A percentile compares a stretch with the other conserved stretches of the same genome.
These are phyloP conservation scores for Apiospora aurea DNA, from an alignment of 2,329 filamentous ascomycete genomes.

Conservation along the genomic window DNA sequence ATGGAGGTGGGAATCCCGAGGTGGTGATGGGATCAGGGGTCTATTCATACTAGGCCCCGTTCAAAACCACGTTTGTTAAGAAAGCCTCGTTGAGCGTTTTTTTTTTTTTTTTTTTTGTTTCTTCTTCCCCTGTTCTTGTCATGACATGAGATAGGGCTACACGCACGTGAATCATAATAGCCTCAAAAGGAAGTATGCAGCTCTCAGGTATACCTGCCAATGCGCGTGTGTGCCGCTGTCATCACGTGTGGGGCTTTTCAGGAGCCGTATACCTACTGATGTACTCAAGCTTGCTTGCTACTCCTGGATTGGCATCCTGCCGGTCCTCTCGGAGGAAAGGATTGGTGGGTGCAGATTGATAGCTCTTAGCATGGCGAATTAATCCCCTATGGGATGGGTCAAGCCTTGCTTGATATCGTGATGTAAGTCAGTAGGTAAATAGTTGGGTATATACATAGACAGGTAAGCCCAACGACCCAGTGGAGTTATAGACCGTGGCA, in stretches of 20 bases:
- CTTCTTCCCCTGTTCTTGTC: not conserved
- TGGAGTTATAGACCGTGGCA: not conserved
- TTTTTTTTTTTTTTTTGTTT: not conserved
- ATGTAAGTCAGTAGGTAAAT: not conserved
- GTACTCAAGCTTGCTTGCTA: not conserved
- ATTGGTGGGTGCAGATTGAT: not conserved
- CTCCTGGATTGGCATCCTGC: not conserved
- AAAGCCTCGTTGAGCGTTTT: not conserved
- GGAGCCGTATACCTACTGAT: not conserved
- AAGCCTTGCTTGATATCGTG: not conserved
- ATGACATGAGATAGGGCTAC: not conserved
- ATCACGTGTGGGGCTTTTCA: not conserved
- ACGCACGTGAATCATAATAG: not conserved
- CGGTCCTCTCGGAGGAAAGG: not conserved
- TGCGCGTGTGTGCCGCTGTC: not conserved
- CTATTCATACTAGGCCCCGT: not conserved
- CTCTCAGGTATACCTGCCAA: not conserved
- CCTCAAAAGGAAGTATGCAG: constrained; percentile 2
- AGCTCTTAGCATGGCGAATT: not conserved
- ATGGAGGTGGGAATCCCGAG: not conserved
- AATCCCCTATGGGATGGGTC: not conserved
- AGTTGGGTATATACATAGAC: too few species aligned
- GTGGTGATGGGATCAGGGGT: not conserved
- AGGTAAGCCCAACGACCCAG: not conserved
- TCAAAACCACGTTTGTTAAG: not conserved